Conservation (phyloP, 805 yeast species). For the Saturnispora bothae region DNA sequence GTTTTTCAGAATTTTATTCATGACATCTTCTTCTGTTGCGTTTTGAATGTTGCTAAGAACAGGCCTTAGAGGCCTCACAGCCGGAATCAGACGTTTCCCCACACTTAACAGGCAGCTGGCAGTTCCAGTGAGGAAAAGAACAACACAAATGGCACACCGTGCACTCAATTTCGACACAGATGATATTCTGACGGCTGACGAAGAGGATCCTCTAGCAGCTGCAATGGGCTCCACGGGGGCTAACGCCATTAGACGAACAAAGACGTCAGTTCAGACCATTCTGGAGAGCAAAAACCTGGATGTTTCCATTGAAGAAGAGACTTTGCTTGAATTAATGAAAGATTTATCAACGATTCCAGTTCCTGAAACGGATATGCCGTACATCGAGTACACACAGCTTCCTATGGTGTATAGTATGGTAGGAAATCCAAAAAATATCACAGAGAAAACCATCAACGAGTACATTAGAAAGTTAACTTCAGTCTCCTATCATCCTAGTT, state of each 20-base stretch:
- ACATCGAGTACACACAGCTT: constrained; percentile 16
- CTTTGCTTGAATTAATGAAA: constrained; percentile 18
- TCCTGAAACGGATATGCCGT: constrained; percentile 14
- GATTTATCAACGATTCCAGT: constrained; percentile 16
- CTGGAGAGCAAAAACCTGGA: constrained; percentile 2
- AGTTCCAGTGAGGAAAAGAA: not conserved
- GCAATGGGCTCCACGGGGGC: not conserved
- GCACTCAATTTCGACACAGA: not conserved
- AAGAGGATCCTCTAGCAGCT: not conserved
- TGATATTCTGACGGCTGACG: not conserved
- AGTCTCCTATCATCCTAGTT: constrained; percentile 13
- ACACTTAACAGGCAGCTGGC: not conserved
- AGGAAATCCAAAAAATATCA: constrained; percentile 9
- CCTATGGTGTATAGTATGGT: constrained; percentile 15
- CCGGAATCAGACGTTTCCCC: too few relatives aligned
- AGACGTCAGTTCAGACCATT: not conserved
- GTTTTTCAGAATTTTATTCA: too few relatives aligned
- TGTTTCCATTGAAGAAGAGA: constrained; percentile 12
- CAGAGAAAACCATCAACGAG: constrained; percentile 10
- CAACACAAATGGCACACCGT: not conserved
- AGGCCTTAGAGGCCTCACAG: not conserved
- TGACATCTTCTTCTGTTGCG: too few relatives aligned
- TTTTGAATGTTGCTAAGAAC: too few relatives aligned
- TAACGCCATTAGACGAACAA: constrained; percentile 3
- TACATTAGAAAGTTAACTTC: constrained; percentile 16